Base-by-base conservation (phyloP, 768 basidiomycete species). In the Russula emetica region DNA sequence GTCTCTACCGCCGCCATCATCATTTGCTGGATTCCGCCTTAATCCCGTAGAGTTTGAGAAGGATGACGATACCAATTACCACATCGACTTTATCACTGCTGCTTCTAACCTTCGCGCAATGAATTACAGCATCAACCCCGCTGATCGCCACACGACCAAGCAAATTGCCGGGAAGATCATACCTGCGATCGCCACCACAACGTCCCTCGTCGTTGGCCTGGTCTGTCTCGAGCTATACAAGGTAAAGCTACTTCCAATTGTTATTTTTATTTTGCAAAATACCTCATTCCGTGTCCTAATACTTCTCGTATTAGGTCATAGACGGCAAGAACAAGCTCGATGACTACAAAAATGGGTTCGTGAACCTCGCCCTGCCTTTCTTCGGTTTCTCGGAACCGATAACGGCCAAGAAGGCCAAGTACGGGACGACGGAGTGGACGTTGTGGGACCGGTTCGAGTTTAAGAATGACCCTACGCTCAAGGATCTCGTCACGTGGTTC, bases 101-200 rank as follows among this genome's bases (percentile, higher is more conserved):
- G 92, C 96, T 8, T 97, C 94, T 55, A 98, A 99, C 78, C 81
- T 98, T 59, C 91, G 97, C 40, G 97, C 97, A 7, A 83, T 85
- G 78, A 98, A 98, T 77, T 99, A 99, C 77, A 87, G 79, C 63
- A 98, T 99, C 71, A 81, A 83, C 55, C 77, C 82, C 22, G 93
- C 95, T 16, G 92, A 95, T 75, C 83, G 86, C 58, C 95, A 98
- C 77, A 83, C 86, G 57, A 98, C 97, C 47, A 98, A 98, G 79
- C 91, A 94, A 75, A 96, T 98, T 71, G 95, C 95, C 16, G 96
- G 97, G 55, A 98, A 98, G 81, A 98, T 98, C 72, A 98, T 99
- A 67, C 97, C 97, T 62, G 97, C 97, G 24, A 98, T 98, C 71
- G 96, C 95, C n/a, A 98, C 96, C 6, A 98, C 96, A 5, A 98